These are phyloP conservation scores for Penicillium macrosclerotiorum DNA, from an alignment of 495 filamentous ascomycete genomes.

Conservation along the genomic window DNA sequence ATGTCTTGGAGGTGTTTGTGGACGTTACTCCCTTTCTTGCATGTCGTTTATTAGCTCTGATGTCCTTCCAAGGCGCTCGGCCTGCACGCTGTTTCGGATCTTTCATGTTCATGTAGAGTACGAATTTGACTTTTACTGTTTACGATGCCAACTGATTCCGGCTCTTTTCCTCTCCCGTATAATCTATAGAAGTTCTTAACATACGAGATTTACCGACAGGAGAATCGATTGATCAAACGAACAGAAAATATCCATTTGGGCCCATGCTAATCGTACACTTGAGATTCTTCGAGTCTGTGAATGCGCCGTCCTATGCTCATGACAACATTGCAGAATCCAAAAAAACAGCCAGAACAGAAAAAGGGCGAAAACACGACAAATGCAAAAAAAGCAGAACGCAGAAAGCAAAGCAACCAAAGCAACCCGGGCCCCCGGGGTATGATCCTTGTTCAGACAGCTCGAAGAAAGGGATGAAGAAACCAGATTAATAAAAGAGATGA, in stretches of 20 bases:
- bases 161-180: no score
- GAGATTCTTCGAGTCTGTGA: slow-evolving; percentile 5
- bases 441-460: background rate
- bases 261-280: slow-evolving; percentile 24
- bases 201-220: no score
- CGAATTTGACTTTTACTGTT: no score
- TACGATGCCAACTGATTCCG: no score
- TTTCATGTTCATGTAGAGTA: slow-evolving; percentile 22
- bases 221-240: no score
- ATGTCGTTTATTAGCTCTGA: slow-evolving; percentile 17
- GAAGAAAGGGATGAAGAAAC: slow-evolving; percentile 2
- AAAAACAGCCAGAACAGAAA: slow-evolving; percentile 1
- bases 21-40: slow-evolving; percentile 10
- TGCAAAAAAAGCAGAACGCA: slow-evolving; percentile 9
- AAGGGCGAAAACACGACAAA: no score
- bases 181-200: no score
- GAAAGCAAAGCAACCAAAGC: slow-evolving; percentile 2
- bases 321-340: slow-evolving; percentile 11
- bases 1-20: background rate
- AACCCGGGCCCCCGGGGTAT: background rate
- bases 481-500: background rate
- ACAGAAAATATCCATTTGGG: slow-evolving; percentile 15
- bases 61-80: slow-evolving; percentile 4
- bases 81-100: slow-evolving; percentile 10
- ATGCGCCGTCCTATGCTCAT: slow-evolving; percentile 16